These are phyloP conservation scores for Lachancea meyersii DNA, from an alignment of 805 yeast species.

Conservation along the genomic window DNA sequence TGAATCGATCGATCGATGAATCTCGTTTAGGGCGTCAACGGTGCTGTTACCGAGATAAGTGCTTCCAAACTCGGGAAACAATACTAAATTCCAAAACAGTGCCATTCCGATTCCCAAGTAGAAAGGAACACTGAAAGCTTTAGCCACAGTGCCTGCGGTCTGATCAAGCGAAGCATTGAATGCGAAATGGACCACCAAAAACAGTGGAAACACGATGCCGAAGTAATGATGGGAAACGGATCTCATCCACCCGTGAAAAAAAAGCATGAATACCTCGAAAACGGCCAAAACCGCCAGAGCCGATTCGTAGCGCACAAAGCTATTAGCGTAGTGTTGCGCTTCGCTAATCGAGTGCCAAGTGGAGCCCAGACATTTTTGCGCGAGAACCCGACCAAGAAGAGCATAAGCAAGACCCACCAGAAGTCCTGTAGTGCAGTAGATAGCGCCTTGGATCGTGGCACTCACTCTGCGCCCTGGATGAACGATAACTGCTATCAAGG, in stretches of 20 bases:
- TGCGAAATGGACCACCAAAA: slow-evolving; percentile 45
- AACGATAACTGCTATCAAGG: slow-evolving; percentile 41
- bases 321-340: slow-evolving; percentile 23
- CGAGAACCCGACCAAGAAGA: slow-evolving; percentile 37
- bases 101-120: slow-evolving; percentile 42
- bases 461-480: slow-evolving; percentile 48
- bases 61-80: slow-evolving; percentile 50
- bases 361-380: slow-evolving; percentile 34
- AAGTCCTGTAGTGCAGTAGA: slow-evolving; percentile 38
- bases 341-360: slow-evolving; percentile 29
- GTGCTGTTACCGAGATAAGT: slow-evolving; percentile 42
- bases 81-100: slow-evolving; percentile 36
- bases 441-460: slow-evolving; percentile 39
- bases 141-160: slow-evolving; percentile 31
- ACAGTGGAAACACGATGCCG: slow-evolving; percentile 42
- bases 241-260: slow-evolving; percentile 46
- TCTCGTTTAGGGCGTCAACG: slow-evolving; percentile 35
- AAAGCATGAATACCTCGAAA: slow-evolving; percentile 41
- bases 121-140: slow-evolving; percentile 39
- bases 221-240: slow-evolving; percentile 42
- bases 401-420: slow-evolving; percentile 40
- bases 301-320: slow-evolving; percentile 33
- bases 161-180: slow-evolving; percentile 35
- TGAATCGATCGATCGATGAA: slow-evolving; percentile 36
- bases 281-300: slow-evolving; percentile 41